A percentile compares a stretch with the other conserved stretches of the same genome.
Evolutionary conservation across 2,329 filamentous ascomycete species (phyloP).

Genomic region (Apiospora aurea): DNA sequence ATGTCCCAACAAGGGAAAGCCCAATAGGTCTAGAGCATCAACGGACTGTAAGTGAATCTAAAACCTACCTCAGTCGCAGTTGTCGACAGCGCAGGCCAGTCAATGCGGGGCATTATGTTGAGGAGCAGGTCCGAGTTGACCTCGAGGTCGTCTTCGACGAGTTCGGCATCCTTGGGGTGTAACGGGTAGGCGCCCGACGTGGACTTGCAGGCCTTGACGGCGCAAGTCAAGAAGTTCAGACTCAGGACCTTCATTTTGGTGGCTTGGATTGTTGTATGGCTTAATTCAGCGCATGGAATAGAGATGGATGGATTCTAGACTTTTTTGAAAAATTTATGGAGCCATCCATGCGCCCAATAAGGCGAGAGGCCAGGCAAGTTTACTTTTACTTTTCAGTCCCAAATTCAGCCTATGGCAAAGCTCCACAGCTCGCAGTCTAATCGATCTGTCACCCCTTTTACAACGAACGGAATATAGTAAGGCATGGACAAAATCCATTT

Average conservation of each 20-base stretch:
- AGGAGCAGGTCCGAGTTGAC: constrained; percentile 80
- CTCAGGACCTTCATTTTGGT: constrained; percentile 88
- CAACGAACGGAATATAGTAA: neutral
- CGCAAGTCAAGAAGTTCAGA: constrained; percentile 95
- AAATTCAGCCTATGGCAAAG: neutral
- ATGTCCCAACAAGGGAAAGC: neutral
- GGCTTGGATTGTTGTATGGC: constrained; percentile 4
- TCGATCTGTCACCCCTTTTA: neutral
- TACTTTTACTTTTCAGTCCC: neutral
- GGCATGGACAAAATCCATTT: neutral
- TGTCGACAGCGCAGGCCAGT: constrained; percentile 82
- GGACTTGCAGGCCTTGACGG: constrained; percentile 92
- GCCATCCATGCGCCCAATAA: constrained; percentile 8
- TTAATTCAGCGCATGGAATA: neutral
- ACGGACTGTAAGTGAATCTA: neutral
- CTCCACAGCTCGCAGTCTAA: constrained; percentile 11
- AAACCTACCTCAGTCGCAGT: constrained; percentile 78
- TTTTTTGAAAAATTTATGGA: constrained; percentile 27
- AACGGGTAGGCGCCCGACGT: constrained; percentile 83
- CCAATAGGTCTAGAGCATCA: neutral
- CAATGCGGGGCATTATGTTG: constrained; percentile 86
- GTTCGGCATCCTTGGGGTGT: constrained; percentile 89
- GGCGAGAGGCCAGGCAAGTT: neutral
- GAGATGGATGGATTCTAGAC: constrained; percentile 16
- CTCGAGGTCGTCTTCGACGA: constrained; percentile 84